These are phyloP conservation scores for Forsythia suspensa DNA, from an alignment of 257 asterid genomes.

Conservation along the genomic window DNA sequence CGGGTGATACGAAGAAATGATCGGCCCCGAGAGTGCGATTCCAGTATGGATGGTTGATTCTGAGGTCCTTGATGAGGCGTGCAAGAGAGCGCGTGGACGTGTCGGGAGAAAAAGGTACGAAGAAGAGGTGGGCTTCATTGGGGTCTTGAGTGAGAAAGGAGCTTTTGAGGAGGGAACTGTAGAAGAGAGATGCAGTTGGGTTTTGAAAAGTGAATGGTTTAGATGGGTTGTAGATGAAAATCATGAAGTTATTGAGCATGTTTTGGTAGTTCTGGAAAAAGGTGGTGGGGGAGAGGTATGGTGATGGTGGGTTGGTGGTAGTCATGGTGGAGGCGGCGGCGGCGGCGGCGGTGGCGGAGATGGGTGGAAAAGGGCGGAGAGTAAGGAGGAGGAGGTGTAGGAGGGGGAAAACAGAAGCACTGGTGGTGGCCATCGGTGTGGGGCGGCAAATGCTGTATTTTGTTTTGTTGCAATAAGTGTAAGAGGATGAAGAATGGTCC, in stretches of 20 bases:
- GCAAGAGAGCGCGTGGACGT: slow-evolving; percentile 60
- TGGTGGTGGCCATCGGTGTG: slow-evolving; percentile 37
- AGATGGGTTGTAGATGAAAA: slow-evolving; percentile 61
- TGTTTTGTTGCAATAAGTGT: background rate
- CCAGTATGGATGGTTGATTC: slow-evolving; percentile 67
- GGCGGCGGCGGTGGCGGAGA: too few relatives aligned
- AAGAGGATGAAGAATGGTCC: background rate
- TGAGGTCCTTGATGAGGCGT: slow-evolving; percentile 59
- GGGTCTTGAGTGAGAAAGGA: slow-evolving; percentile 58
- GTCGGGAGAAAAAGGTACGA: slow-evolving; percentile 69
- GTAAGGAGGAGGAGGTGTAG: slow-evolving; percentile 9
- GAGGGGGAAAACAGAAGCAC: slow-evolving; percentile 1
- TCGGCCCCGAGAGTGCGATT: slow-evolving; percentile 94
- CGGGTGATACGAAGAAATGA: slow-evolving; percentile 65
- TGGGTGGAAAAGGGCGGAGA: too few relatives aligned
- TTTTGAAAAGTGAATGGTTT: slow-evolving; percentile 37
- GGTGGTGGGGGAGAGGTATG: slow-evolving; percentile 63
- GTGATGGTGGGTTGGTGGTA: slow-evolving; percentile 37
- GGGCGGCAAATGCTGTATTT: background rate
- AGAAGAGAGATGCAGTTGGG: slow-evolving; percentile 56
- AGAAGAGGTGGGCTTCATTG: slow-evolving; percentile 71
- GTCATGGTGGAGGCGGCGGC: slow-evolving; percentile 24
- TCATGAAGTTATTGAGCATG: slow-evolving; percentile 61
- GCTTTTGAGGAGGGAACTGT: slow-evolving; percentile 57
- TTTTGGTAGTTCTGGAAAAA: slow-evolving; percentile 55